Evolutionary conservation across 148 eudicot species (phyloP).

Genomic region (Nyssa sinensis): DNA sequence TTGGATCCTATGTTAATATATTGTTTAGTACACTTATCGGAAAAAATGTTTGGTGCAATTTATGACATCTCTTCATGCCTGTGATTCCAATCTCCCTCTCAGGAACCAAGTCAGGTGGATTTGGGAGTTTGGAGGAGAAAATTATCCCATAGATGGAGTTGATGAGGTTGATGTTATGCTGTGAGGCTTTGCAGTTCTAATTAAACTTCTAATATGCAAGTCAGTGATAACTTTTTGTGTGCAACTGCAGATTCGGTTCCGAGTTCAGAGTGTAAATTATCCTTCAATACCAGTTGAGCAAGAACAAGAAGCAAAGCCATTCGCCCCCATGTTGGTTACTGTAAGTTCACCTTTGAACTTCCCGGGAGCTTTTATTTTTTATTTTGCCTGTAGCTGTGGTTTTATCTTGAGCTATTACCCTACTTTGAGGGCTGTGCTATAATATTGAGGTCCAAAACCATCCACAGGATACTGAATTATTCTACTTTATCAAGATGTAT

Average conservation of each 20-base stretch:
- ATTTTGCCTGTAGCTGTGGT: not conserved
- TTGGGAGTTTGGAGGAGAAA: constrained; percentile 41
- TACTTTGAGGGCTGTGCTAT: not conserved
- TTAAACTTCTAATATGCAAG: not conserved
- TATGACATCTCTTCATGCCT: constrained; percentile 5
- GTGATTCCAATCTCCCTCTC: constrained; percentile 11
- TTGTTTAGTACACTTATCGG: not conserved
- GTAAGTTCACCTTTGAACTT: constrained; percentile 43
- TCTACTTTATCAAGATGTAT: not conserved
- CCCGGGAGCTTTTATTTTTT: not conserved
- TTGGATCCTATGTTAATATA: not conserved
- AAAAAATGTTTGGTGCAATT: not conserved
- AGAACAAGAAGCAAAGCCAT: constrained; percentile 60
- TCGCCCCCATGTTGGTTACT: constrained; percentile 84
- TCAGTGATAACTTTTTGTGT: not conserved
- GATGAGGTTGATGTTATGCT: constrained; percentile 50
- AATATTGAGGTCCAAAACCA: not conserved
- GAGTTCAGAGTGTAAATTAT: constrained; percentile 54
- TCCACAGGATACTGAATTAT: not conserved
- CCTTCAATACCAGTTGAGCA: constrained; percentile 76
- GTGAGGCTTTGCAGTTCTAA: constrained; percentile 2
- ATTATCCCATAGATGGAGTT: constrained; percentile 35
- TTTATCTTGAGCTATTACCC: not conserved
- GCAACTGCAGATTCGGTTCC: constrained; percentile 71
- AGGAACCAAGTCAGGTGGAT: constrained; percentile 50